phyloP scores from a whole-genome alignment of 345 rosid genomes.

The Moringa oleifera region DNA sequence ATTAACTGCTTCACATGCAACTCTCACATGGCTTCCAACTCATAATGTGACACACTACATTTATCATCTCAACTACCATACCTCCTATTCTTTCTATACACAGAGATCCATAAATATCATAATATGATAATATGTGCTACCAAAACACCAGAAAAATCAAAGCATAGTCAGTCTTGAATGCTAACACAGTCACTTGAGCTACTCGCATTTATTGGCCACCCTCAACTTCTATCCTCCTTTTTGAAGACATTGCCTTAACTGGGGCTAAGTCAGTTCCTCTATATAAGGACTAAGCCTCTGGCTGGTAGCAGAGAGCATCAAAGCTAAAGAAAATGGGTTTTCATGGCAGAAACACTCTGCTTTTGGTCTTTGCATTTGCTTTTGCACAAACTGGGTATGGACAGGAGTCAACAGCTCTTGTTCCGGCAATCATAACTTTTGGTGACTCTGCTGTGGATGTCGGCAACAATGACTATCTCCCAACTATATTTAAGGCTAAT shows the following conservation, averaged over 20 bases:
- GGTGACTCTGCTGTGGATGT: constrained; percentile 94
- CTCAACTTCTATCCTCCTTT: constrained; percentile 37
- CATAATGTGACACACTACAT: neutral
- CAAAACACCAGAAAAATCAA: neutral
- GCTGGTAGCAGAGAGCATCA: neutral
- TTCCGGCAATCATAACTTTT: constrained; percentile 69
- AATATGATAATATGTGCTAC: neutral
- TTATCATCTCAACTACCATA: neutral
- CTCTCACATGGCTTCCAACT: neutral
- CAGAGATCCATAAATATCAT: neutral
- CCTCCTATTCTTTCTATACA: neutral
- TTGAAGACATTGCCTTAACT: constrained; percentile 3
- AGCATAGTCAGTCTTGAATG: neutral
- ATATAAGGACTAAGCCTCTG: constrained; percentile 13
- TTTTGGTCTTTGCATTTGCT: constrained; percentile 20
- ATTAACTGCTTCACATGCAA: neutral
- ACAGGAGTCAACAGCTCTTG: constrained; percentile 44
- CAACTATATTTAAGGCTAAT: constrained; percentile 69
- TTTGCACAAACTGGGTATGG: constrained; percentile 14
- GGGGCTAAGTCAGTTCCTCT: constrained; percentile 6
- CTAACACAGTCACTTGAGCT: constrained; percentile 9
- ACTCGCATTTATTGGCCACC: constrained; percentile 29
- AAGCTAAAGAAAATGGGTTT: constrained; percentile 10
- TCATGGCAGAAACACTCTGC: neutral
- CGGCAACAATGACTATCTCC: constrained; percentile 86